Evolutionary conservation across 169 alveolate genomes (phyloP).

Genomic region (Eimeria maxima): DNA sequence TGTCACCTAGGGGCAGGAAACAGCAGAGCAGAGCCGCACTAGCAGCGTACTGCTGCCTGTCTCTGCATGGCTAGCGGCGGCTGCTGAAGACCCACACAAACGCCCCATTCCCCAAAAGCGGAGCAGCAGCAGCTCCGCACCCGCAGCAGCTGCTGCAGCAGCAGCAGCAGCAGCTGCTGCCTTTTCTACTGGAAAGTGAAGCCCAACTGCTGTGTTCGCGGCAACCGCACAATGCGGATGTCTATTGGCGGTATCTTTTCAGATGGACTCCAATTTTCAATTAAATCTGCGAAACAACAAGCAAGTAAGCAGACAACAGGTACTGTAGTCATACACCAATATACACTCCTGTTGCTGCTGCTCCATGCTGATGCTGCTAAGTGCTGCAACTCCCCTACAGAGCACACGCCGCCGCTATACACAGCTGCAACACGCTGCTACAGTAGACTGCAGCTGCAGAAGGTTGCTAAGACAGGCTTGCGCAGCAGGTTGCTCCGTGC

Average conservation of each 20-base stretch:
- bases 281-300: not conserved
- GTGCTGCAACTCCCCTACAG: no score
- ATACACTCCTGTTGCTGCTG: not conserved
- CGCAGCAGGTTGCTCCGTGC: no score
- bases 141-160: not conserved
- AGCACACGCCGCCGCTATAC: no score
- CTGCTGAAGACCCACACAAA: not conserved
- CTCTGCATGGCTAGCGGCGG: not conserved
- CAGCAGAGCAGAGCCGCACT: not conserved
- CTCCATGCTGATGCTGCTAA: not conserved
- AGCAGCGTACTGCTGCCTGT: not conserved
- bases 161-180: constrained; percentile 15
- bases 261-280: constrained; percentile 50
- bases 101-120: not conserved
- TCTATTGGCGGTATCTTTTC: constrained; percentile 29
- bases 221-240: constrained; percentile 15
- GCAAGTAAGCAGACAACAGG: not conserved
- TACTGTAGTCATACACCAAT: no score
- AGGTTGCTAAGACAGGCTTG: no score
- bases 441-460: no score
- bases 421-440: no score
- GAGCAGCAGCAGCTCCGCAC: not conserved
- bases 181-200: not conserved
- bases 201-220: not conserved
- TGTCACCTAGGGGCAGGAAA: not conserved